A percentile compares a stretch with the other conserved stretches of the same genome.
These are phyloP conservation scores for Moesziomyces globuligerus DNA, from an alignment of 1,284 basidiomycete species.

Conservation along the genomic window DNA sequence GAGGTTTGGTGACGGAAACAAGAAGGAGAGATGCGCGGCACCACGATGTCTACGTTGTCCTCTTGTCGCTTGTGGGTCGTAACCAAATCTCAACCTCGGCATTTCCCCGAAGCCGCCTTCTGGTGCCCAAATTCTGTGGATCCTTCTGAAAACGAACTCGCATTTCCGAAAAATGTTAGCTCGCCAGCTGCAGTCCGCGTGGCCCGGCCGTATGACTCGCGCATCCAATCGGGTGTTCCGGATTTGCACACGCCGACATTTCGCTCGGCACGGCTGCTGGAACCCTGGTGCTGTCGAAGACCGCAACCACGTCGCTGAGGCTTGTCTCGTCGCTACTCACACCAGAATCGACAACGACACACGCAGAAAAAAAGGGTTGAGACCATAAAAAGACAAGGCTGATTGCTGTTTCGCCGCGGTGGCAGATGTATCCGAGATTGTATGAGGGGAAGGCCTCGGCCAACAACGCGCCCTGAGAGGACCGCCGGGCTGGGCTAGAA, in stretches of 20 bases:
- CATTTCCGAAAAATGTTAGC: conserved; percentile 2
- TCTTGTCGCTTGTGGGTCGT: too few species aligned
- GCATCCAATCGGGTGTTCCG: conserved; percentile 27
- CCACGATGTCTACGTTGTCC: too few species aligned
- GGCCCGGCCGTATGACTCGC: conserved; percentile 13
- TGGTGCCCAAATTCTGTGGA: neutral
- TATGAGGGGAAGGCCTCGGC: conserved; percentile 1
- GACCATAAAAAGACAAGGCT: conserved; percentile 21
- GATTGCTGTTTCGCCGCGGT: conserved; percentile 25
- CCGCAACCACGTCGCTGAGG: too few species aligned
- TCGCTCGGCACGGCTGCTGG: neutral
- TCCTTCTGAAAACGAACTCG: too few species aligned
- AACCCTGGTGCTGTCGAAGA: conserved; percentile 5
- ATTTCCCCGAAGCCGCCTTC: conserved; percentile 12
- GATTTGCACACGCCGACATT: conserved; percentile 13
- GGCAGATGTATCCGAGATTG: conserved; percentile 20
- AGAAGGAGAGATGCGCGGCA: conserved; percentile 1
- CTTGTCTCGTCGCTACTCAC: too few species aligned
- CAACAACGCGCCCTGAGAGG: too few species aligned
- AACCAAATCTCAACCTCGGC: conserved; percentile 16
- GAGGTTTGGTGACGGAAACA: neutral
- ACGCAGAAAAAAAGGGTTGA: neutral
- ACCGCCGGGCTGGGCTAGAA: too few species aligned
- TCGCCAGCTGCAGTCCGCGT: neutral
- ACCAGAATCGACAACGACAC: too few species aligned